These are phyloP conservation scores for Chiua sp. DNA, from an alignment of 1,284 basidiomycete species.

Conservation along the genomic window DNA sequence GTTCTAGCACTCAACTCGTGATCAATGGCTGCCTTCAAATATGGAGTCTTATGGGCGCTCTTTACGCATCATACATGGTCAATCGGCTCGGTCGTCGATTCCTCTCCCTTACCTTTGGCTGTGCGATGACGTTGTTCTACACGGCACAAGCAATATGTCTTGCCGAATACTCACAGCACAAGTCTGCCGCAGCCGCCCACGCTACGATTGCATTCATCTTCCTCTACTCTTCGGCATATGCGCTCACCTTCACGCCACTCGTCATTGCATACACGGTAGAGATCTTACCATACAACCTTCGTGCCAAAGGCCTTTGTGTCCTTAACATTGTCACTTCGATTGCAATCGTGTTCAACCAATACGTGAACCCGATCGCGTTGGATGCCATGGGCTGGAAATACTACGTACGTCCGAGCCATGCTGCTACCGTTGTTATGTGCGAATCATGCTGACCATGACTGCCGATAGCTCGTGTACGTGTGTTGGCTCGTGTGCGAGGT, in stretches of 20 bases:
- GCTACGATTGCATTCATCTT: constrained; percentile 81
- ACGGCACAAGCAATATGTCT: constrained; percentile 74
- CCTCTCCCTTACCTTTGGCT: constrained; percentile 67
- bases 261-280: constrained; percentile 79
- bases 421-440: neutral
- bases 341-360: constrained; percentile 80
- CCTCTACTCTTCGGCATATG: constrained; percentile 73
- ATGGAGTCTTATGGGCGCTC: constrained; percentile 73
- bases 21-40: constrained; percentile 79
- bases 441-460: neutral
- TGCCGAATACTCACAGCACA: constrained; percentile 59
- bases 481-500: constrained; percentile 69
- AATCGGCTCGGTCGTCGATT: constrained; percentile 65
- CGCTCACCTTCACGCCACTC: constrained; percentile 76
- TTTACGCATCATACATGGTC: constrained; percentile 60
- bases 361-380: constrained; percentile 76
- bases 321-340: constrained; percentile 71
- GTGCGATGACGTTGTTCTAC: constrained; percentile 77
- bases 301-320: constrained; percentile 80
- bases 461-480: constrained; percentile 65
- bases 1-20: constrained; percentile 62
- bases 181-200: constrained; percentile 54
- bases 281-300: constrained; percentile 72
- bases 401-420: constrained; percentile 47
- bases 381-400: constrained; percentile 64